Percentiles rank a stretch among this genome's conserved stretches.
These are phyloP conservation scores for Magnaporthiopsis incrustans DNA, from an alignment of 2,329 filamentous ascomycete species.

Conservation along the genomic window DNA sequence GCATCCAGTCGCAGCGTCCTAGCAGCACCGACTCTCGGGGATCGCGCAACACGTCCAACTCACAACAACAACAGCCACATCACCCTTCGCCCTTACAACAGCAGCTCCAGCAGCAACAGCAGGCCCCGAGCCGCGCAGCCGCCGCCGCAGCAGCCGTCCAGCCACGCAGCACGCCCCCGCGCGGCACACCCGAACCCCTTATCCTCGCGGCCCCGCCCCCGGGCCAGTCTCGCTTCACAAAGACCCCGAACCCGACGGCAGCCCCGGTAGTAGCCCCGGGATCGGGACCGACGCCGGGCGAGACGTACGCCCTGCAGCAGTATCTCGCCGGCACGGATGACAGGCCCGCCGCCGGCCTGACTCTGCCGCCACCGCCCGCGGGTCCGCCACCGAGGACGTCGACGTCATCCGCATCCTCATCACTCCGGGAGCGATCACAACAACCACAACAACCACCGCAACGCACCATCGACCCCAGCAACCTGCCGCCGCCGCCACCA, in stretches of 20 bases:
- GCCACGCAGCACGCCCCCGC: constrained; percentile 8
- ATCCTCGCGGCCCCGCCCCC: constrained; percentile 4
- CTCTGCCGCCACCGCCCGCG: constrained; percentile 15
- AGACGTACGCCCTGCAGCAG: constrained; percentile 25
- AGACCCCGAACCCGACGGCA: constrained; percentile 1
- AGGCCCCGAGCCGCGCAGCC: constrained; percentile 2
- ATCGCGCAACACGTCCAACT: constrained; percentile 2
- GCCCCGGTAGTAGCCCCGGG: neutral
- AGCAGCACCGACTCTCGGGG: constrained; percentile 4
- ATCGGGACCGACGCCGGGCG: constrained; percentile 9
- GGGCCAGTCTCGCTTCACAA: constrained; percentile 3
- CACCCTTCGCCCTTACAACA: neutral
- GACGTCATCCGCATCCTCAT: neutral
- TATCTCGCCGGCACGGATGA: constrained; percentile 28
- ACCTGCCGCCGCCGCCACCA: constrained; percentile 18
- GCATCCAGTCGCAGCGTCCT: constrained; percentile 6
- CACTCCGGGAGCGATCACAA: neutral
- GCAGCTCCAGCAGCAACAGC: constrained; percentile 1
- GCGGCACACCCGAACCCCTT: constrained; percentile 4
- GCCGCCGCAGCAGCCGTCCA: constrained; percentile 2
- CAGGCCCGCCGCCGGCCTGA: constrained; percentile 1
- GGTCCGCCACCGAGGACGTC: constrained; percentile 6
- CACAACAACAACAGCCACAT: neutral
- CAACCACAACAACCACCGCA: constrained; percentile 8
- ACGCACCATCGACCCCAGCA: constrained; percentile 5